A percentile compares a stretch with the other conserved stretches of the same genome.
phyloP scores from a whole-genome alignment of 768 basidiomycete species.

The Leucocoprinus sp. region DNA sequence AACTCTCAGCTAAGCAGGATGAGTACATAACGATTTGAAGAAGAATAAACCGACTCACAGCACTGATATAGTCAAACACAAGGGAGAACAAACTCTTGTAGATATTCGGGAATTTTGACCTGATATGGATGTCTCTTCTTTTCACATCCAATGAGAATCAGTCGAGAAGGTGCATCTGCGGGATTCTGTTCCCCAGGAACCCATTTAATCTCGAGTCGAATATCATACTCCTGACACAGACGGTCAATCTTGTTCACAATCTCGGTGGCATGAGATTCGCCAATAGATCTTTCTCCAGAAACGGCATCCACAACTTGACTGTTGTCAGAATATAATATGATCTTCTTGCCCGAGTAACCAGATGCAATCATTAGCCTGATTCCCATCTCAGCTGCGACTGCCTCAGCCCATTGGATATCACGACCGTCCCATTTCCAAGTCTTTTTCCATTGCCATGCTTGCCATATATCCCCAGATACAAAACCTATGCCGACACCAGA shows the following conservation, averaged over 20 bases:
- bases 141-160: not conserved
- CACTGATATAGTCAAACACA: not conserved
- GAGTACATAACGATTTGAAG: no score
- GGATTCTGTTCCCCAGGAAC: constrained; percentile 24
- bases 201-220: constrained; percentile 22
- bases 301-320: constrained; percentile 30
- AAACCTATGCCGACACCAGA: constrained; percentile 34
- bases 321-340: constrained; percentile 33
- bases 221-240: constrained; percentile 14
- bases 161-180: constrained; percentile 24
- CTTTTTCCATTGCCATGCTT: constrained; percentile 28
- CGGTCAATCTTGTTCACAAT: constrained; percentile 22
- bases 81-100: not conserved
- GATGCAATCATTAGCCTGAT: constrained; percentile 22
- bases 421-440: constrained; percentile 22
- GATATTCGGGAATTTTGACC: not conserved
- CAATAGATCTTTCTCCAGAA: constrained; percentile 16
- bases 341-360: constrained; percentile 15
- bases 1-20: no score
- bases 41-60: no score
- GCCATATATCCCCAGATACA: constrained; percentile 22
- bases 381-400: constrained; percentile 35
- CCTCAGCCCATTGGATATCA: constrained; percentile 37
- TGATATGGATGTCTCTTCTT: constrained; percentile 13
- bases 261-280: constrained; percentile 18